Conservation (phyloP, 2,329 filamentous ascomycete species). For the Talaromyces islandicus region DNA sequence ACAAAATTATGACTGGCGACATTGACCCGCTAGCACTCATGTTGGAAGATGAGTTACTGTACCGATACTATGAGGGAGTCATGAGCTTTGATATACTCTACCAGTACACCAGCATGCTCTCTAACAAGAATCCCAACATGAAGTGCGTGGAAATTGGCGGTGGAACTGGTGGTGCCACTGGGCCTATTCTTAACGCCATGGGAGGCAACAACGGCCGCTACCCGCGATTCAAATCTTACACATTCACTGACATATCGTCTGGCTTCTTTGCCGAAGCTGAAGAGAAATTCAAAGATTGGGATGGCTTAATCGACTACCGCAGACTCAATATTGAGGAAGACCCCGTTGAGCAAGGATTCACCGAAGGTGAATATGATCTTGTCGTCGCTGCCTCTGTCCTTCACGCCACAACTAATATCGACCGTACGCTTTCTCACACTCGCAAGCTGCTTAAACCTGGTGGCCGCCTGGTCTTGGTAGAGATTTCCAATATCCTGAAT, state of each 20-base stretch:
- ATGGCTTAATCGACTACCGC: constrained; percentile 17
- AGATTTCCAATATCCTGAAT: constrained; percentile 23
- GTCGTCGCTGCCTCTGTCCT: constrained; percentile 30
- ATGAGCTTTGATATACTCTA: neutral
- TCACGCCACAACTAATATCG: constrained; percentile 23
- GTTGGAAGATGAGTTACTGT: constrained; percentile 28
- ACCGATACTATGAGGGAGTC: constrained; percentile 24
- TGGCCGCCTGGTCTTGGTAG: constrained; percentile 41
- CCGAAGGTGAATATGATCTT: constrained; percentile 22
- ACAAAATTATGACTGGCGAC: constrained; percentile 22
- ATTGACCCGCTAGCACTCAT: constrained; percentile 31
- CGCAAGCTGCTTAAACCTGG: constrained; percentile 30
- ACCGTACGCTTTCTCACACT: constrained; percentile 19
- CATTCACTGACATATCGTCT: constrained; percentile 19
- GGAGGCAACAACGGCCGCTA: neutral
- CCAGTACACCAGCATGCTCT: neutral
- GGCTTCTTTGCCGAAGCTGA: constrained; percentile 4
- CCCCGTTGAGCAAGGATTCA: constrained; percentile 25
- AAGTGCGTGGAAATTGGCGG: constrained; percentile 9
- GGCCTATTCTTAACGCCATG: neutral
- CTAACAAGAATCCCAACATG: constrained; percentile 7
- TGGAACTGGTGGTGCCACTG: constrained; percentile 7
- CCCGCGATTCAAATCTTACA: constrained; percentile 13
- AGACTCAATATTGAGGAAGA: constrained; percentile 23
- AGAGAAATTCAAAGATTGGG: constrained; percentile 3